phyloP scores from a whole-genome alignment of 1,139 yeast species.

The Meyerozyma athensensis region DNA sequence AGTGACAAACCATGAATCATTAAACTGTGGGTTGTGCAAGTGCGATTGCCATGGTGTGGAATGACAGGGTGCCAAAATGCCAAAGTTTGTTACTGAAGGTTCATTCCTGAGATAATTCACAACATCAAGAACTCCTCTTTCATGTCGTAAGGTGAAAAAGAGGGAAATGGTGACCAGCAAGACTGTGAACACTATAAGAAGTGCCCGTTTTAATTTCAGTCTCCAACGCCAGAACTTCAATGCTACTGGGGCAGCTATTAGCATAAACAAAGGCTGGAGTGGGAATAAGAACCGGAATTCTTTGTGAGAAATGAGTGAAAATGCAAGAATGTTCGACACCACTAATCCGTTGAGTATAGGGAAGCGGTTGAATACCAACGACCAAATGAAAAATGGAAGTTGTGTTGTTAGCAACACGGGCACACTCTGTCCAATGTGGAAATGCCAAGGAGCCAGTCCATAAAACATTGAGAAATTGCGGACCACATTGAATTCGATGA shows the following conservation, averaged over 20 bases:
- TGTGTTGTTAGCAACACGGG: constrained; percentile 70
- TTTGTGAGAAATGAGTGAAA: constrained; percentile 73
- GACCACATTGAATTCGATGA: constrained; percentile 70
- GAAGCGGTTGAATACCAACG: constrained; percentile 9
- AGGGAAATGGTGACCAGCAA: constrained; percentile 27
- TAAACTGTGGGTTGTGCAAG: constrained; percentile 54
- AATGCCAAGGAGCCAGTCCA: constrained; percentile 83
- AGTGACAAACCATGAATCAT: constrained; percentile 65
- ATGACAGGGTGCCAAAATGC: constrained; percentile 91
- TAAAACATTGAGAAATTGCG: constrained; percentile 75
- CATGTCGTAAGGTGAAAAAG: constrained; percentile 65
- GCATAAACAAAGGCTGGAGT: constrained; percentile 66
- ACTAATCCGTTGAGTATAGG: constrained; percentile 23
- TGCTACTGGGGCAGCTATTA: constrained; percentile 16
- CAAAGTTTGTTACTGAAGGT: constrained; percentile 47
- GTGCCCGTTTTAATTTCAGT: not conserved
- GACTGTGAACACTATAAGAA: constrained; percentile 1
- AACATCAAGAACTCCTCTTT: constrained; percentile 77
- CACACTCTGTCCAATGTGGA: constrained; percentile 75
- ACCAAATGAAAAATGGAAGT: constrained; percentile 47
- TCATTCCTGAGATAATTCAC: constrained; percentile 47
- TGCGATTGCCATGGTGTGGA: constrained; percentile 95
- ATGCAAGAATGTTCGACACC: constrained; percentile 42
- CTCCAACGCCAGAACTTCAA: constrained; percentile 5
- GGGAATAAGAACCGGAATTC: constrained; percentile 92